Conservation (phyloP, 2,329 filamentous ascomycete species). For the Dryadomyces sulphureus region DNA sequence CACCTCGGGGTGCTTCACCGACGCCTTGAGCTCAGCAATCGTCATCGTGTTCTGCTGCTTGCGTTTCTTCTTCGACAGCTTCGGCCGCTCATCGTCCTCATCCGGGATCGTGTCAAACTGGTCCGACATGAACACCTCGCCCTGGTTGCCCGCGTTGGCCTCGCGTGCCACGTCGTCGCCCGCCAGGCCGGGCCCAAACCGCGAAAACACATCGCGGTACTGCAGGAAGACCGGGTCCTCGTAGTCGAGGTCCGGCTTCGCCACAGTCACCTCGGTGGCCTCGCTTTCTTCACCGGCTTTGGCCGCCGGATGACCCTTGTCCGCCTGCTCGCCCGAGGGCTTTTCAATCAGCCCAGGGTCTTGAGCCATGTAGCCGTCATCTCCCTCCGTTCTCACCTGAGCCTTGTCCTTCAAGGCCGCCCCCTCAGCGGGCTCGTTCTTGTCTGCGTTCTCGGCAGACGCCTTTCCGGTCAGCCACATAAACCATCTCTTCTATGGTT, state of each 20-base stretch:
- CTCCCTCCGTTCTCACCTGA: not conserved
- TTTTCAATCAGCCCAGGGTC: too few relatives aligned
- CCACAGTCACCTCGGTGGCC: conserved; percentile 3
- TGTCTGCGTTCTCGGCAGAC: not conserved
- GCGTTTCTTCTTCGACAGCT: conserved; percentile 85
- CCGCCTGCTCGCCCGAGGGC: too few relatives aligned
- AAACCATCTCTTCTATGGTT: too few relatives aligned
- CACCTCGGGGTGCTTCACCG: conserved; percentile 81
- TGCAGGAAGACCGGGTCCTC: conserved; percentile 69
- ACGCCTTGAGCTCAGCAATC: conserved; percentile 81
- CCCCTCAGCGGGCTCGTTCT: not conserved
- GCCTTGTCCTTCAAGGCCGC: not conserved
- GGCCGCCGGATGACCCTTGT: not conserved
- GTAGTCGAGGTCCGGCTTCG: conserved; percentile 28
- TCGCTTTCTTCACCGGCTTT: conserved; percentile 11
- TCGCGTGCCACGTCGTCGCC: conserved; percentile 52
- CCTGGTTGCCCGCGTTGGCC: conserved; percentile 57
- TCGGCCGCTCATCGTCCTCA: conserved; percentile 56
- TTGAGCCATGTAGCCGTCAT: too few relatives aligned
- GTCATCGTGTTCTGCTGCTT: conserved; percentile 87
- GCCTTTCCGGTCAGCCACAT: too few relatives aligned
- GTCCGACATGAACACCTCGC: conserved; percentile 69
- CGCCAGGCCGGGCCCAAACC: conserved; percentile 53
- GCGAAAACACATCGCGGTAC: conserved; percentile 70
- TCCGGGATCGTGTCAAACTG: conserved; percentile 79